Evolutionary conservation across 2,329 filamentous ascomycete genomes (phyloP), one percentile per base, ranked within the genome.

Genomic region (Diaporthe ilicicola): DNA sequence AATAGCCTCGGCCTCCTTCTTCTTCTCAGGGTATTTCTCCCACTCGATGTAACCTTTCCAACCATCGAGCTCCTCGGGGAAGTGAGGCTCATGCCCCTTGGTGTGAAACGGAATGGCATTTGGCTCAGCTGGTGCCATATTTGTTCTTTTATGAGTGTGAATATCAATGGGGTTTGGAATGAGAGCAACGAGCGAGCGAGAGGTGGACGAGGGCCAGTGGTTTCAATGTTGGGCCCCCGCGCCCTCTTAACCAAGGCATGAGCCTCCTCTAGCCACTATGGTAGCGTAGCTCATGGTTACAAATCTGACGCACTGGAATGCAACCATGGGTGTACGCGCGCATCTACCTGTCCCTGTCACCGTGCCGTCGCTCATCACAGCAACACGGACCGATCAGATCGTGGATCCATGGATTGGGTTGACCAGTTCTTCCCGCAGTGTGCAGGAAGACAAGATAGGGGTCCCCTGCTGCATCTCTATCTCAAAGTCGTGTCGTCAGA

Each of bases 21-120:
- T 91, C 79, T 92, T 93, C 59, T 92, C 89, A 0, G 91, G 91
- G 67, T 92, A 91, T 15, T 88, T 85, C 76, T 92, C 91, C 91
- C 90, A 92, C 75, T 92, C 91, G 7, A 93, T 84, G 72, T 92
- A 93, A 9, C 88, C 82, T 27, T 72, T 79, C 78, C 80, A 82
- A 0, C 80, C 80, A 19, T 80, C 76, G 7, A 77, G 73, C 67
- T 77, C 76, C 46, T 75, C 75, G 24, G 55, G 22, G 19, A 72
- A 72, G 22, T 55, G 17, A 17, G 70, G 70, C 22, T 55, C 34
- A 15, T 71, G 22, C 10, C 69, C 69, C 22, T 71, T 71, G 8
- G 17, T 22, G n/a, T 53, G 51, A 17, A 71, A 71, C 3, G 69
- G 62, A 7, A 71, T 59, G 17, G 61, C 51, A 12, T 71, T 54